Evolutionary conservation across 306 rosid species (phyloP), one percentile per base, ranked within the genome.

Genomic region (Quillaja saponaria): DNA sequence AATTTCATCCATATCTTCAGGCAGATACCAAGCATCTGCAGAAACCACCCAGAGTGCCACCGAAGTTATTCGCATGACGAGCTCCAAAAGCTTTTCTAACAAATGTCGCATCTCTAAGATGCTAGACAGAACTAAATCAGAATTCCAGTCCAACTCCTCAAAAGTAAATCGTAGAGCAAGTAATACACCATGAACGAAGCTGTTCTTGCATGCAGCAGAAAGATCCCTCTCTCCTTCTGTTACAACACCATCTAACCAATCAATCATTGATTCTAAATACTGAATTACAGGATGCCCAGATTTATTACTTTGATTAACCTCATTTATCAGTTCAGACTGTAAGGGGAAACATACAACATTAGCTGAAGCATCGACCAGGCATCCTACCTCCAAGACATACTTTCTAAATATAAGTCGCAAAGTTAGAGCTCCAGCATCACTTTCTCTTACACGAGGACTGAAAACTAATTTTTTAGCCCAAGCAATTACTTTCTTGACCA

Each of bases 381-480:
- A 84, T 25, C 99, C 94, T 56, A 81, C 86, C 64, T 89, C 89
- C 78, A 89, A 50, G 17, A 85, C 96, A 64, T 92, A 92, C 81
- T 92, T 92, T 66, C 90, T 80, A 82, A 92, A 92, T 57, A 89
- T 69, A 53, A 92, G 87, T 61, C 96, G 84, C 58, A 92, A 76
- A 48, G 85, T 71, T 49, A 92, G 76, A 73, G 99, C 95, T 69
- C 99, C 99, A 38, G 99, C 99, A 72, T 92, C 99, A 76, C 96
- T 86, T 78, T 92, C 99, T 81, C 99, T 81, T 69, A 92, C 99
- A 67, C 96, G 99, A 17, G 95, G 95, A 76, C 99, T 92, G 79
- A 88, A 92, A 77, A 89, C 94, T 78, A 89, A 86, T 68, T 56
- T 80, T 85, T 72, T 86, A 39, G 99, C 90, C 85, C 95, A 92